phyloP scores from a whole-genome alignment of 2,329 filamentous ascomycete species.

The Xylariaceae sp. region DNA sequence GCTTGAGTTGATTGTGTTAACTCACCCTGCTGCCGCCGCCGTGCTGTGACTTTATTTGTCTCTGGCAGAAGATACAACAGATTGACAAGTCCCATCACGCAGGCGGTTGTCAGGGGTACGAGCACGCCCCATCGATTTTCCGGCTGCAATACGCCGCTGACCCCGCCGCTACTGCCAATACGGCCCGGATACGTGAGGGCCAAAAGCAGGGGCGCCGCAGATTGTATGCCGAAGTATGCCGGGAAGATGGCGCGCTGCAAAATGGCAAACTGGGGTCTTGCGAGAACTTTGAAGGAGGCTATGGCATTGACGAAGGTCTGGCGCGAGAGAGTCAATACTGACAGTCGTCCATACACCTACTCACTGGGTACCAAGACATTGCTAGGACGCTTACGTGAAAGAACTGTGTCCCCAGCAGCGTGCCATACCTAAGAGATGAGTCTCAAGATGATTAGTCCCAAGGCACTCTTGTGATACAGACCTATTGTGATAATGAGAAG shows the following conservation, averaged over 20 bases:
- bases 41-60: conserved; percentile 69
- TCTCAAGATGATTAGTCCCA: conserved; percentile 11
- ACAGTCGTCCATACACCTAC: too few species aligned
- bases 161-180: conserved; percentile 34
- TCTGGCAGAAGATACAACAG: conserved; percentile 67
- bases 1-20: too few species aligned
- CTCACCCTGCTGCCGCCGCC: conserved; percentile 75
- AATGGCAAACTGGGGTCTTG: conserved; percentile 74
- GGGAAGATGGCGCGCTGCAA: conserved; percentile 82
- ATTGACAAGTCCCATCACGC: conserved; percentile 69
- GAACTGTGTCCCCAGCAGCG: conserved; percentile 78
- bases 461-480: too few species aligned
- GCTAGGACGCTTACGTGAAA: conserved; percentile 63
- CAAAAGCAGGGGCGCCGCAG: conserved; percentile 66
- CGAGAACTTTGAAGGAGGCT: conserved; percentile 71
- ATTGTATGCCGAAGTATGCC: conserved; percentile 83
- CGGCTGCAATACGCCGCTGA: conserved; percentile 55
- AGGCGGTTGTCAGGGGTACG: conserved; percentile 64
- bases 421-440: conserved; percentile 64
- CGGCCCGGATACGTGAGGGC: conserved; percentile 74
- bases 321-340: neutral
- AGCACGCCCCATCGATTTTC: conserved; percentile 62
- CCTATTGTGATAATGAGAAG: too few species aligned
- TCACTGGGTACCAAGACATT: neutral
- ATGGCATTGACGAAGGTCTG: conserved; percentile 73